A percentile compares a stretch with the other conserved stretches of the same genome.
Evolutionary conservation across 495 filamentous ascomycete species (phyloP).

Genomic region (Ascodesmis nigricans): DNA sequence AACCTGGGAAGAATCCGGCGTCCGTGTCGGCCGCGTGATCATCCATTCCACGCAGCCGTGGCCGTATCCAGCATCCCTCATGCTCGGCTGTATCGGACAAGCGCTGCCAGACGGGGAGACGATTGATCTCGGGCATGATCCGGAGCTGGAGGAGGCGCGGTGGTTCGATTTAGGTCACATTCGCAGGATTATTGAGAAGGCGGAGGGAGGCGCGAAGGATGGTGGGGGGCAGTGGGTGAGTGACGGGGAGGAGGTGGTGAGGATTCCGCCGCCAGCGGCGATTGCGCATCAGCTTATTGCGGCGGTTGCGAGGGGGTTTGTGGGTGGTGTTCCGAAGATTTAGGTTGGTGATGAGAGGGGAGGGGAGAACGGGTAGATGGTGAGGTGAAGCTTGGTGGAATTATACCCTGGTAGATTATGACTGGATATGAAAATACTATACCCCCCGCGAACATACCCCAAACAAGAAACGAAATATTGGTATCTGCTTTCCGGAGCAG

Average conservation of each 20-base stretch:
- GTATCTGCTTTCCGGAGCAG: no score
- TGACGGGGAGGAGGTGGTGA: constrained; percentile 30
- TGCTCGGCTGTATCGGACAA: constrained; percentile 88
- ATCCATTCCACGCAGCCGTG: constrained; percentile 86
- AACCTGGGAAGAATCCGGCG: constrained; percentile 88
- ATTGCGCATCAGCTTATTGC: constrained; percentile 56
- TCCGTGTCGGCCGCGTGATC: constrained; percentile 63
- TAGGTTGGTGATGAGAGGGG: constrained; percentile 6
- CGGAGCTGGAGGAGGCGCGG: constrained; percentile 70
- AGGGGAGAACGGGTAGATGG: neutral
- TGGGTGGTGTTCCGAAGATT: constrained; percentile 18
- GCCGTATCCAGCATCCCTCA: constrained; percentile 73
- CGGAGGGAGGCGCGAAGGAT: constrained; percentile 45
- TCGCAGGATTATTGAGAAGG: constrained; percentile 35
- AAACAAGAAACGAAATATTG: no score
- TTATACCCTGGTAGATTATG: no score
- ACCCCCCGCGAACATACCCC: no score
- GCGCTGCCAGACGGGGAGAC: constrained; percentile 56
- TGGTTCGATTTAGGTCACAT: constrained; percentile 63
- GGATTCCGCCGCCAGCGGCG: constrained; percentile 51
- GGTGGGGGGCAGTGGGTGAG: constrained; percentile 28
- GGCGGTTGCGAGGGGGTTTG: constrained; percentile 31
- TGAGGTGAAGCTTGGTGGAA: no score
- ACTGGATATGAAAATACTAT: no score
- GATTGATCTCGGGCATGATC: constrained; percentile 66